phyloP scores from a whole-genome alignment of 2,329 filamentous ascomycete species.

The Trichoderma simmonsii region DNA sequence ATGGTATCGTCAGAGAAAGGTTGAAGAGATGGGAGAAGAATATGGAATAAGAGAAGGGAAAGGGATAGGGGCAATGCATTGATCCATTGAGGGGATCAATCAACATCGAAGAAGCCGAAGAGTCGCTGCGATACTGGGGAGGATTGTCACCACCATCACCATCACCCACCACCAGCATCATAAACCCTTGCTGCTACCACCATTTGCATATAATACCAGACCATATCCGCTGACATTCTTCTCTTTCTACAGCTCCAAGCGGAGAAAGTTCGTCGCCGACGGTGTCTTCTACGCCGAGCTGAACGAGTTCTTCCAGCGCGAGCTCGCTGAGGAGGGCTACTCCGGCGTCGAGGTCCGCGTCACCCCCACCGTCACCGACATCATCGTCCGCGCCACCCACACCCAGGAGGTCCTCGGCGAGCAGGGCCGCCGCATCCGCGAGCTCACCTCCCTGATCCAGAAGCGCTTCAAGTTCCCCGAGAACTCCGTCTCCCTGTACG shows the following conservation, averaged over 20 bases:
- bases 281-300: conserved; percentile 99
- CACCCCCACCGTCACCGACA: conserved; percentile 99
- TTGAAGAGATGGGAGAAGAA: not conserved
- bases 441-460: conserved; percentile 99
- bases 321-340: conserved; percentile 99
- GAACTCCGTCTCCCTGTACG: conserved; percentile 99
- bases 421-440: conserved; percentile 99
- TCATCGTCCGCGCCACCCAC: conserved; percentile 99
- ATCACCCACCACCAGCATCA: not conserved
- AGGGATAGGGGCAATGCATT: not conserved
- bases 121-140: not conserved
- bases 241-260: conserved; percentile 65
- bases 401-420: conserved; percentile 99
- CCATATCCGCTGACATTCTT: conserved; percentile 11
- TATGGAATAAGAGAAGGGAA: not conserved
- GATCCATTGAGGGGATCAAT: not conserved
- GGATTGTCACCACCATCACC: not conserved
- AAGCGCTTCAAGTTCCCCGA: conserved; percentile 99
- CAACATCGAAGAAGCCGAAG: not conserved
- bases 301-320: conserved; percentile 99
- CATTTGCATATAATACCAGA: not conserved
- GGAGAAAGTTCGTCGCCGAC: conserved; percentile 93
- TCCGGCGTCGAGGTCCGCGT: conserved; percentile 99
- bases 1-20: not conserved
- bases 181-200: not conserved